Conservation (phyloP, 495 filamentous ascomycete species). For the Annulohypoxylon maeteangense region DNA sequence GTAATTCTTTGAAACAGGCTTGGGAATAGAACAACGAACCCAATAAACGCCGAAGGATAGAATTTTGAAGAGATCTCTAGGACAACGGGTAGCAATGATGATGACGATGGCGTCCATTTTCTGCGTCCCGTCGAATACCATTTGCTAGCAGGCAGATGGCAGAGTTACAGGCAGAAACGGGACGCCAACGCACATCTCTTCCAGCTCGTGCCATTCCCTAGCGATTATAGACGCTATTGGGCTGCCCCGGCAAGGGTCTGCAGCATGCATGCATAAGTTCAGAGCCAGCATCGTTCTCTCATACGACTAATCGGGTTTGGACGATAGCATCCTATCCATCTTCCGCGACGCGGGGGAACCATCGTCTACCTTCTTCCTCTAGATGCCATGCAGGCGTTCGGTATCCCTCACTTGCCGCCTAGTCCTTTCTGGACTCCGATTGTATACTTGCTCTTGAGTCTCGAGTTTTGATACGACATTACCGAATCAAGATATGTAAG, state of each 20-base stretch:
- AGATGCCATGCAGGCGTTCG: background rate
- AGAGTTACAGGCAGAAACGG: conserved; percentile 33
- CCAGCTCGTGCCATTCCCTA: conserved; percentile 32
- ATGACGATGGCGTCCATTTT: conserved; percentile 35
- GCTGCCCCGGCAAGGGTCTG: conserved; percentile 21
- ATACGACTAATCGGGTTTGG: conserved; percentile 25
- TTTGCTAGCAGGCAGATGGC: conserved; percentile 34
- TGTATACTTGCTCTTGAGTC: too few species aligned
- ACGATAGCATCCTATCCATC: conserved; percentile 15
- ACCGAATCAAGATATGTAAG: conserved; percentile 17
- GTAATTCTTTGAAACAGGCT: conserved; percentile 15
- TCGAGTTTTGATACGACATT: conserved; percentile 11
- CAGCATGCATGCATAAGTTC: conserved; percentile 37
- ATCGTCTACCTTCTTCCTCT: conserved; percentile 21
- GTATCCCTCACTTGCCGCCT: background rate
- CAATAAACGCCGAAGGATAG: conserved; percentile 6
- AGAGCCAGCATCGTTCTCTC: conserved; percentile 18
- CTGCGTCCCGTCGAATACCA: conserved; percentile 23
- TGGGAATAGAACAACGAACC: conserved; percentile 25
- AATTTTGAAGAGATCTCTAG: conserved; percentile 11
- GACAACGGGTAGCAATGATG: conserved; percentile 23
- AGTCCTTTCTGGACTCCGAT: too few species aligned
- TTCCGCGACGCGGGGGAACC: conserved; percentile 17
- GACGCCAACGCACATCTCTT: conserved; percentile 32
- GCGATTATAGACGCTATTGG: conserved; percentile 23